These are phyloP conservation scores for Chrysophaeum taylorii DNA, from an alignment of 352 stramenopile species.

Conservation along the genomic window DNA sequence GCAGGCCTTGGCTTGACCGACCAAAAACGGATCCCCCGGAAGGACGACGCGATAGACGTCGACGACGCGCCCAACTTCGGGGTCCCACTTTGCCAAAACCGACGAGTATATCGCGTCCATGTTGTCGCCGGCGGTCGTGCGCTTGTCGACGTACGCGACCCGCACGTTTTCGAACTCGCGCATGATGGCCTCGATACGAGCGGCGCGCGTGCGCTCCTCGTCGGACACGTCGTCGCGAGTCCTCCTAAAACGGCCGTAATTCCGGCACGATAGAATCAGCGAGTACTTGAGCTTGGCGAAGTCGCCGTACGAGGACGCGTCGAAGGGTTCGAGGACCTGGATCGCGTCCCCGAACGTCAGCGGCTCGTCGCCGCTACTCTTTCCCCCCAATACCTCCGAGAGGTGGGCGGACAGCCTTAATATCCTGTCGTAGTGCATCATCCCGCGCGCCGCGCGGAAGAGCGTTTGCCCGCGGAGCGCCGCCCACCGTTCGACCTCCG, in stretches of 20 bases:
- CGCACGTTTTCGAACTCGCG: slow-evolving; percentile 52
- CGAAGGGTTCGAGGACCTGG: neutral
- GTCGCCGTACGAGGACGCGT: too few species aligned
- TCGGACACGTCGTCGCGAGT: too few species aligned
- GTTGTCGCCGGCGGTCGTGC: slow-evolving; percentile 29
- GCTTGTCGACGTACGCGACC: slow-evolving; percentile 70
- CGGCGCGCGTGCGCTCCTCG: neutral
- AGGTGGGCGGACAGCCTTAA: slow-evolving; percentile 47
- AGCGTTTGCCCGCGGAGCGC: slow-evolving; percentile 67
- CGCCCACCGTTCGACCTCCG: slow-evolving; percentile 43
- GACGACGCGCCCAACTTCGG: slow-evolving; percentile 52
- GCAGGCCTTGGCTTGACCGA: slow-evolving; percentile 64
- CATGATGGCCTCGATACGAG: slow-evolving; percentile 15
- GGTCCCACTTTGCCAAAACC: slow-evolving; percentile 63
- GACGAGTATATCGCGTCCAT: slow-evolving; percentile 50
- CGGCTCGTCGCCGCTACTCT: too few species aligned
- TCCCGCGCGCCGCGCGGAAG: slow-evolving; percentile 65
- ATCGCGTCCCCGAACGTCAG: neutral
- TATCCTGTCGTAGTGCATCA: slow-evolving; percentile 73
- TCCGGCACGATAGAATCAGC: too few species aligned
- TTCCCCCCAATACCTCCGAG: neutral
- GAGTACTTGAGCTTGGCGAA: too few species aligned
- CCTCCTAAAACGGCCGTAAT: too few species aligned
- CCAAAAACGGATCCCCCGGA: slow-evolving; percentile 62
- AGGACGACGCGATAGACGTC: slow-evolving; percentile 72